Base-by-base conservation (phyloP, 2,329 filamentous ascomycete species). In the Talaromyces albobiverticillius region DNA sequence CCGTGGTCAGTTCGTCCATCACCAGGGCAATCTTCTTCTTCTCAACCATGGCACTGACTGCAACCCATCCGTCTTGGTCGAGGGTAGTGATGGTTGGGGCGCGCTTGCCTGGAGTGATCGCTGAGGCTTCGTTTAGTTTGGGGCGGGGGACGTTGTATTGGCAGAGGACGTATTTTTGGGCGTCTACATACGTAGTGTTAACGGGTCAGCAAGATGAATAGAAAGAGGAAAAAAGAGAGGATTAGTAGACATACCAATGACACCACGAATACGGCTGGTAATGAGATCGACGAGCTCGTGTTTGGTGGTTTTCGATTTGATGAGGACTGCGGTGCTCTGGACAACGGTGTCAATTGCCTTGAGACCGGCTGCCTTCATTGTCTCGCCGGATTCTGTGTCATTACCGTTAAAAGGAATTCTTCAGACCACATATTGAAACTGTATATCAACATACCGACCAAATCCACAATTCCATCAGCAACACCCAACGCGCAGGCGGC, bases 391-490 rank as follows among this genome's bases (percentile, higher is more conserved):
- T 79, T 99, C 93, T 94, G 62, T 1, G 43, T 20, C 11, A 26
- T 42, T 29, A 56, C 52, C 16, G 18, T 16, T 16, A 9, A 16
- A 16, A 22, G n/a, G n/a, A n/a, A n/a, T n/a, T n/a, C n/a, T n/a
- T n/a, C n/a, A n/a, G n/a, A n/a, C n/a, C n/a, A n/a, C n/a, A n/a
- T n/a, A n/a, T n/a, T n/a, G n/a, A n/a, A n/a, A n/a, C n/a, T n/a
- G n/a, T n/a, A n/a, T n/a, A n/a, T 18, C 2, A 20, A n/a, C 43
- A 25, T 38, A 94, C 90, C 91, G 68, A 99, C 94, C 55, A 99
- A 85, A 76, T 99, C 94, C 45, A 99, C 91, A 70, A 99, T 96
- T 48, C 93, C 94, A 70, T 97, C 93, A 41, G 94, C 94, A 25
- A 97, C 92, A 51, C 94, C 94, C 52, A 99, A 79, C 18, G 94